phyloP scores from a whole-genome alignment of 1,139 yeast species.

The Yamadazyma triangularis region DNA sequence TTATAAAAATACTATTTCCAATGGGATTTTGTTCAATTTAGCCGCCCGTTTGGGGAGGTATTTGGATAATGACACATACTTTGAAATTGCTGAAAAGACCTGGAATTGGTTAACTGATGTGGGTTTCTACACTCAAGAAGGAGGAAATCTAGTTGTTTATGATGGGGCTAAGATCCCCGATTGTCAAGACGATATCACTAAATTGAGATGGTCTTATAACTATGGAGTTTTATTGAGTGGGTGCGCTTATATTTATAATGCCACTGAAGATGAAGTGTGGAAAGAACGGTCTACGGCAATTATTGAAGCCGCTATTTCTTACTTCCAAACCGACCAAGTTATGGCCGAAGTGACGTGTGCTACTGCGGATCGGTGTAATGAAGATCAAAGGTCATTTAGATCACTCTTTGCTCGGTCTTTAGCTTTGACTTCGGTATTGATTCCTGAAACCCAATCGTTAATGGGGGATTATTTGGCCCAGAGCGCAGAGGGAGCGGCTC shows the following conservation, averaged over 20 bases:
- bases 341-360: slow-evolving; percentile 69
- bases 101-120: slow-evolving; percentile 67
- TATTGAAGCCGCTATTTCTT: slow-evolving; percentile 43
- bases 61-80: slow-evolving; percentile 59
- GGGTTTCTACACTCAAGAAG: slow-evolving; percentile 39
- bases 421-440: slow-evolving; percentile 55
- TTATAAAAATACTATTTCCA: slow-evolving; percentile 75
- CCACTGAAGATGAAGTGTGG: slow-evolving; percentile 58
- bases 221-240: slow-evolving; percentile 75
- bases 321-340: slow-evolving; percentile 43
- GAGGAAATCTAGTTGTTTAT: slow-evolving; percentile 43
- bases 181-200: slow-evolving; percentile 57
- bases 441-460: slow-evolving; percentile 42
- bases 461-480: slow-evolving; percentile 43
- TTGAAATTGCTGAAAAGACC: slow-evolving; percentile 59
- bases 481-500: slow-evolving; percentile 65
- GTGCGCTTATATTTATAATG: slow-evolving; percentile 63
- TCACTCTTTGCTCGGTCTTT: slow-evolving; percentile 66
- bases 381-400: slow-evolving; percentile 75
- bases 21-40: slow-evolving; percentile 71
- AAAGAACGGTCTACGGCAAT: slow-evolving; percentile 44
- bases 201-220: slow-evolving; percentile 71
- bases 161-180: slow-evolving; percentile 64
- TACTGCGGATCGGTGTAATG: slow-evolving; percentile 49
- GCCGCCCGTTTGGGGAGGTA: slow-evolving; percentile 76